Evolutionary conservation across 371 early-diverging fungal species (phyloP), one percentile per base, ranked within the genome.

Genomic region (Zopfochytrium polystomum): DNA sequence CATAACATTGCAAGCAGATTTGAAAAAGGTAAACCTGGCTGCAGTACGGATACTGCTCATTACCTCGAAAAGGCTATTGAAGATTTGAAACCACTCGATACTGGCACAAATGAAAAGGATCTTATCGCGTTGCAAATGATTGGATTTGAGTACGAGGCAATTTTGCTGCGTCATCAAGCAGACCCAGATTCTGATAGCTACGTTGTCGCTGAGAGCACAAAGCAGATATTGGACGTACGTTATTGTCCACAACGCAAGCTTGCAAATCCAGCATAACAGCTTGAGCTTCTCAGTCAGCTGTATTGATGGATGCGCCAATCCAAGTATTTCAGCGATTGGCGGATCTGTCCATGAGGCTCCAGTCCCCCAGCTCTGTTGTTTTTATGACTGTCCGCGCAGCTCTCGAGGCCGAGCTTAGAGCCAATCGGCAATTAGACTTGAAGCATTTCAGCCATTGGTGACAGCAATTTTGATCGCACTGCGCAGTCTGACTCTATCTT

Each of bases 381-480:
- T 61, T 66, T 43, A 23, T 61, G 0, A 61, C 66, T 2, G 66
- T 66, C 0, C 51, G 44, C 20, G 52, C 62, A 4, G 55, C 62
- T 6, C 47, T 66, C 45, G 62, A 45, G 22, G 56, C 45, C 9
- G 57, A 61, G 49, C 47, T 66, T 33, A 66, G 52, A 46, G 43
- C 56, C 22, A 44, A 66, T 4, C 18, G 25, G 1, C 25, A 55
- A 5, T 34, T 66, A 18, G 52, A 66, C 26, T 51, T 66, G 42
- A 26, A 42, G 22, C 29, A 35, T n/a, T 66, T 66, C 27, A 52
- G 42, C 7, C 51, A 66, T 25, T 66, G 66, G 66, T 66, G 7
- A 11, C 22, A 48, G 11, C 22, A 22, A 22, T 48, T 22, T 54
- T 38, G 11, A 4, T 34, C 5, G 23, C 4, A 18, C 38, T 27